Percentiles rank a stretch among this genome's conserved stretches.
Evolutionary conservation across 2,329 filamentous ascomycete genomes (phyloP).

Genomic region (Pseudocercospora eumusae): DNA sequence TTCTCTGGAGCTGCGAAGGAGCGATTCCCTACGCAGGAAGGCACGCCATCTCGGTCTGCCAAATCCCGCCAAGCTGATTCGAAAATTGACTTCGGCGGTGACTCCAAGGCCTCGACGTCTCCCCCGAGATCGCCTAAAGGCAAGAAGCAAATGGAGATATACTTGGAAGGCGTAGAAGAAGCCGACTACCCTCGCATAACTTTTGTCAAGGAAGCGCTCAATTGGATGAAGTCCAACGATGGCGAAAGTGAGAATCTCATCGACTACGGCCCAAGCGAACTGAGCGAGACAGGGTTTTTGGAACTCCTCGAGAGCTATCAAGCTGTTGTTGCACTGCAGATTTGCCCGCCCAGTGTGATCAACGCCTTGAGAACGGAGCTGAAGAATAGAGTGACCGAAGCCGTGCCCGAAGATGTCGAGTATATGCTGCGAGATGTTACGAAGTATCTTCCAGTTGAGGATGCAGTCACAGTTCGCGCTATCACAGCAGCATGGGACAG

Average conservation of each 20-base stretch:
- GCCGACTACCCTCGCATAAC: constrained; percentile 1
- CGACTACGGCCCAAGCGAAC: constrained; percentile 1
- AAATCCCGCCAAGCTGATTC: neutral
- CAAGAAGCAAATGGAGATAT: neutral
- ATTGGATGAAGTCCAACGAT: constrained; percentile 14
- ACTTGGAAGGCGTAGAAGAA: constrained; percentile 1
- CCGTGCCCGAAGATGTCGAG: neutral
- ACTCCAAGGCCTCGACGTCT: neutral
- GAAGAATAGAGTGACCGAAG: neutral
- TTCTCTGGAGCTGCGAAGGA: constrained; percentile 19
- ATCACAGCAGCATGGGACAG: constrained; percentile 8
- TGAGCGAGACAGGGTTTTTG: neutral
- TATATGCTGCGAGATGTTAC: neutral
- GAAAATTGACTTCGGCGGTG: neutral
- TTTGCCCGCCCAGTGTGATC: neutral
- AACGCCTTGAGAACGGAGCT: constrained; percentile 4
- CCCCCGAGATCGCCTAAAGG: neutral
- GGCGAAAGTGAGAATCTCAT: neutral
- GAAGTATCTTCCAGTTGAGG: constrained; percentile 1
- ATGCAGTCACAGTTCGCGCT: constrained; percentile 5
- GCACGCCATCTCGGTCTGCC: neutral
- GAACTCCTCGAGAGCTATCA: constrained; percentile 15
- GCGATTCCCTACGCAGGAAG: neutral
- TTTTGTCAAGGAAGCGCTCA: neutral
- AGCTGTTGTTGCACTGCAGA: neutral